Conservation (phyloP, 148 eudicot genomes). For the Rhododendron mucronatum region DNA sequence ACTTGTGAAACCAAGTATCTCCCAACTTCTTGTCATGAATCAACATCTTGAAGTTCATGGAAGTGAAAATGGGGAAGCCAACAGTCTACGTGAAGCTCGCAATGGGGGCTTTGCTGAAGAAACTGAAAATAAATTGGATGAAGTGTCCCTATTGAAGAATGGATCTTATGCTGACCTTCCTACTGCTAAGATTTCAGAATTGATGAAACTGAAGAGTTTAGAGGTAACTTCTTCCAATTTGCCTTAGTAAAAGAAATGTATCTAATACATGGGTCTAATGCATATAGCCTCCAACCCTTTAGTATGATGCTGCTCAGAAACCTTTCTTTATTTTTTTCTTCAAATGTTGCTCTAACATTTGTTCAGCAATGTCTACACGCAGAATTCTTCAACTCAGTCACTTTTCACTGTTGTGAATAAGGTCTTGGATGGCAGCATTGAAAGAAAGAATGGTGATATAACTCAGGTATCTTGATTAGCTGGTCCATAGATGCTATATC, state of each 20-base stretch:
- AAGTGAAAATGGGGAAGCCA: constrained; percentile 32
- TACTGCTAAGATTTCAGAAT: constrained; percentile 49
- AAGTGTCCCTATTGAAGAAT: constrained; percentile 23
- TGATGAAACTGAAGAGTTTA: constrained; percentile 61
- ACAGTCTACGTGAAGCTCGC: constrained; percentile 18
- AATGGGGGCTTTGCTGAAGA: constrained; percentile 33
- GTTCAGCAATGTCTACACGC: constrained; percentile 25
- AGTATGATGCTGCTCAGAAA: constrained; percentile 7
- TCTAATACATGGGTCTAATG: not conserved
- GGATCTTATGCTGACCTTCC: constrained; percentile 41
- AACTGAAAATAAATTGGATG: constrained; percentile 26
- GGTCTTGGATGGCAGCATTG: constrained; percentile 76
- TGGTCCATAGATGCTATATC: constrained; percentile 10
- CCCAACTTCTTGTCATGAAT: constrained; percentile 44
- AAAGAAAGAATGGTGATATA: constrained; percentile 70
- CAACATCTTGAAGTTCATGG: constrained; percentile 23
- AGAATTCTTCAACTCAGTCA: constrained; percentile 72
- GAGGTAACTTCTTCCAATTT: constrained; percentile 43
- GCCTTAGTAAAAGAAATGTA: not conserved
- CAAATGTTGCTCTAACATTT: not conserved
- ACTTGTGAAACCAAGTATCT: constrained; percentile 14
- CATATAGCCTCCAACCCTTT: not conserved
- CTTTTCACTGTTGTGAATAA: constrained; percentile 64
- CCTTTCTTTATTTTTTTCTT: not conserved
- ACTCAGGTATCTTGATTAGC: constrained; percentile 45